Base-by-base conservation (phyloP, 768 basidiomycete genomes). In the Russula olivacea region DNA sequence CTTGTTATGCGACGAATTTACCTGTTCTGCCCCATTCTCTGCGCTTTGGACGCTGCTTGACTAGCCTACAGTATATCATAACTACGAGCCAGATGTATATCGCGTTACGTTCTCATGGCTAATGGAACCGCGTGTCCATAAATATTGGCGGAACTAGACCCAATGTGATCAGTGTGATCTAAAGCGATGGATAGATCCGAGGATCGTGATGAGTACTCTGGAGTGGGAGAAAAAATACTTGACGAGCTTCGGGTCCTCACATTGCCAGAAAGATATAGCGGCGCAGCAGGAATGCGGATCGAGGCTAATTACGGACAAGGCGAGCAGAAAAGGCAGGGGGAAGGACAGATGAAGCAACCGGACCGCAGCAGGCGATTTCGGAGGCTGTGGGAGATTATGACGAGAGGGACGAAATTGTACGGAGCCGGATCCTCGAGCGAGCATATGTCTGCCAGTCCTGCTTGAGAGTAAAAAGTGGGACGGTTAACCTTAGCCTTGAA, bases 321-420 rank as follows among this genome's bases (percentile, higher is more conserved):
- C 5, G 50, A 59, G 11, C 43, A 53, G 41, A 63, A 54, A 63
- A 54, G 51, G 62, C 17, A 55, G 57, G n/a, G 28, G 10, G 25
- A 48, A 8, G 23, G 41, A 58, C 61, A 58, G 43, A n/a, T n/a
- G 40, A 36, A 23, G 41, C 23, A 2, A 12, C 57, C 38, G 47
- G 62, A 41, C 47, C 36, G 52, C 52, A 58, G 52, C 45, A 59
- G 28, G 51, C 50, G n/a, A n/a, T n/a, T n/a, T n/a, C 60, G 60
- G 53, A 61, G 48, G 25, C 47, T 51, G 49, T 57, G 61, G 50
- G 61, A 62, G 40, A 57, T 62, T 57, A 54, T 56, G 61, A 51
- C 11, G 40, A 36, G 15, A 58, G 17, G 61, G 51, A 58, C 51
- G 56, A 32, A 63, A 53, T 53, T 30, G 61, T 52, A 53, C 25